Evolutionary conservation across 2,329 filamentous ascomycete genomes (phyloP), one percentile per base, ranked within the genome.

Genomic region (Paramyrothecium roridum): DNA sequence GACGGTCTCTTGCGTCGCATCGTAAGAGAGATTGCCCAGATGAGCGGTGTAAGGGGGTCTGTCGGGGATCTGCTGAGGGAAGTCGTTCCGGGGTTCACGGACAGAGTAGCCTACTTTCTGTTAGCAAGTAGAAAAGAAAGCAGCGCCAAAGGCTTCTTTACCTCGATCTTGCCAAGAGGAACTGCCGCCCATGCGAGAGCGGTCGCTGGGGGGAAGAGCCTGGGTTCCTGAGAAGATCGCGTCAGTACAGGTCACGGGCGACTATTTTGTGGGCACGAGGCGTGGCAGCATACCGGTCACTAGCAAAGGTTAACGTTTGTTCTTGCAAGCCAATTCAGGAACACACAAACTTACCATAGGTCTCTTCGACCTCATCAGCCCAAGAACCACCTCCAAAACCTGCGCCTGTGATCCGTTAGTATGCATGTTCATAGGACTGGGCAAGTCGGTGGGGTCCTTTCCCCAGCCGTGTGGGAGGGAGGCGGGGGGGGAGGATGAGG

Each of bases 331-430:
- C 52, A 17, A 16, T 33, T 52, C 26, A 33, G 49, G 48, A 56
- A 57, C 54, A 57, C 45, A 47, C 52, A 53, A 56, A 79, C 87
- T 80, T 82, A 93, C 90, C 80, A 74, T 86, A 84, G 63, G 90
- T 83, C 69, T 96, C 92, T 76, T 99, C 95, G 79, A 99, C 96
- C 74, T 99, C 95, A 78, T 99, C 96, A 68, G 95, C 95, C 95
- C 95, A 99, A 65, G 95, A 98, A 71, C 93, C 69, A 19, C 22
- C 92, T 65, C 79, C 81, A 62, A 78, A 80, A 62, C 76, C 78
- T 80, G 54, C 79, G 62, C 76, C 78, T 80, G 54, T 48, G 37
- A 52, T 43, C 47, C 50, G 64, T 71, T 53, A 71, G 64, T 56
- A 65, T 56, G 48, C 37, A 50, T 56, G 57, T 47, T 57, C 48